Base-by-base conservation (phyloP, 306 rosid genomes). In the Cyamopsis tetragonoloba region DNA sequence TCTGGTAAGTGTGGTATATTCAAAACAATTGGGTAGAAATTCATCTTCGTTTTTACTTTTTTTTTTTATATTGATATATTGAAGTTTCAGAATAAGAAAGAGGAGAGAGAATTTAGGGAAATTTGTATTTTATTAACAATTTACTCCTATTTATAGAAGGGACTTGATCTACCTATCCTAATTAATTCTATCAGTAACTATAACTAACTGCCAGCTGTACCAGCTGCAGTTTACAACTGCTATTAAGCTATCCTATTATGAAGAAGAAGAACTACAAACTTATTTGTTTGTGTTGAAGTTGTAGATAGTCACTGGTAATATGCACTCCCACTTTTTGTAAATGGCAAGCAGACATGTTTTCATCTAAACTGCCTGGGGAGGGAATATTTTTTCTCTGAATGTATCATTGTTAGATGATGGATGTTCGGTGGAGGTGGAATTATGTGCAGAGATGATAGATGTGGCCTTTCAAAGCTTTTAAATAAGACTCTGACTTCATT, bases 1-100 rank as follows among this genome's bases (percentile, higher is more conserved):
- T 81, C 80, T 46, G 81, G 96, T 89, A 80, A 76, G 85, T 80
- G 48, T 67, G 32, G 57, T 43, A 50, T 79, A 62, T 60, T 51
- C 8, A 42, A 41, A 44, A 35, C 43, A 51, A 53, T 53, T 67
- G 32, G 48, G 14, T 65, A 19, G 51, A 20, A 18, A 28, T 62
- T 66, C 11, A 41, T 53, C 24, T 51, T 5, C 17, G 32, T 61
- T n/a, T n/a, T n/a, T n/a, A n/a, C 5, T 7, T 27, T 47, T 64
- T 14, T 62, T 30, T 65, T 49, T 24, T 55, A 12, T 41, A n/a
- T 44, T 47, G 10, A n/a, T n/a, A n/a, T n/a, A n/a, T n/a, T n/a
- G n/a, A n/a, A n/a, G n/a, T n/a, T n/a, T n/a, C n/a, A n/a, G n/a
- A n/a, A n/a, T n/a, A n/a, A n/a, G n/a, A n/a, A n/a, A n/a, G n/a